Evolutionary conservation across 2,329 filamentous ascomycete species (phyloP).

Genomic region (Trichothecium sympodiale): DNA sequence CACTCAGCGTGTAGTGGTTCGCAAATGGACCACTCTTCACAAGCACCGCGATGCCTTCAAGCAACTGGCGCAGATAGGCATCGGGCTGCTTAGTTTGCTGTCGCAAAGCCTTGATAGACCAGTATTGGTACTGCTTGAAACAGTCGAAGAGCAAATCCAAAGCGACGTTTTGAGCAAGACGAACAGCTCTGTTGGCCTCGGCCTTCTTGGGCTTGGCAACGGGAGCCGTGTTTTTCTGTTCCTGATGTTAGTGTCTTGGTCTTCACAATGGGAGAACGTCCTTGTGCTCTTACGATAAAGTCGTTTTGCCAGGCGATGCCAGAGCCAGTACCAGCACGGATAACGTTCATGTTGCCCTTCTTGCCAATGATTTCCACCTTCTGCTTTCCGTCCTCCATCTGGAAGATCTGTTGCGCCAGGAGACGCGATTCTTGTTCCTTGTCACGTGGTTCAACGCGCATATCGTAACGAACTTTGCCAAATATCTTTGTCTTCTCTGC

Average conservation of each 20-base stretch:
- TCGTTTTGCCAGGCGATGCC: constrained; percentile 24
- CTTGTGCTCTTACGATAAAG: constrained; percentile 42
- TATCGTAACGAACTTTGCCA: constrained; percentile 64
- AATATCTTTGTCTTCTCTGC: constrained; percentile 68
- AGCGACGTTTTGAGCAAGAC: constrained; percentile 81
- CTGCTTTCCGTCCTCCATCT: constrained; percentile 37
- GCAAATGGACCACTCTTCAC: constrained; percentile 77
- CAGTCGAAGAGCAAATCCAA: constrained; percentile 73
- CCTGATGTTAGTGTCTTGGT: not conserved
- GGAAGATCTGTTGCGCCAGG: constrained; percentile 43
- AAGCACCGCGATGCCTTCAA: constrained; percentile 73
- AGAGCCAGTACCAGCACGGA: constrained; percentile 27
- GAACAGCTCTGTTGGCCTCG: constrained; percentile 71
- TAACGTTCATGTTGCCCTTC: constrained; percentile 22
- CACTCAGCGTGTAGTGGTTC: constrained; percentile 75
- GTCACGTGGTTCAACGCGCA: constrained; percentile 62
- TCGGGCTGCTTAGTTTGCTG: constrained; percentile 75
- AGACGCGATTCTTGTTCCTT: constrained; percentile 58
- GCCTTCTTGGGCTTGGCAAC: constrained; percentile 47
- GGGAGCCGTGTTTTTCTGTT: constrained; percentile 40
- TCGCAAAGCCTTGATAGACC: constrained; percentile 84
- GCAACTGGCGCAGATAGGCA: constrained; percentile 75
- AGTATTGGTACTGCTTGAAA: constrained; percentile 82
- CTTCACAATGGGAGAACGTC: not conserved
- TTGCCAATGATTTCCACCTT: constrained; percentile 38